Base-by-base conservation (phyloP, 2,329 filamentous ascomycete genomes). In the Podosphaera aphanis region DNA sequence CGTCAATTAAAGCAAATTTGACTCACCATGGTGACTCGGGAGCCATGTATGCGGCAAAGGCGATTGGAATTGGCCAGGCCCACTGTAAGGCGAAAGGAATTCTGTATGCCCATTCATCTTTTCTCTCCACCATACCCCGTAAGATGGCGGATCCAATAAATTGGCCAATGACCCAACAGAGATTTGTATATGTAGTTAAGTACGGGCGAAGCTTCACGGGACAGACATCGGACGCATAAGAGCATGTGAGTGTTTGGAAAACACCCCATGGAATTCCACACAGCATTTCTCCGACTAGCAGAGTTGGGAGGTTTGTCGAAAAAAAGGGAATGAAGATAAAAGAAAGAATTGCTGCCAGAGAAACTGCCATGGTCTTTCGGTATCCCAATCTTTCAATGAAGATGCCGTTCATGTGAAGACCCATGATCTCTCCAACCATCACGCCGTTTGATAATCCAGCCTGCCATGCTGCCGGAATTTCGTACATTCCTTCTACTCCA, bases 21-120 rank as follows among this genome's bases (percentile, higher is more conserved):
- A 69, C 55, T 65, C 65, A 69, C 65, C 65, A 70, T 0, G 66
- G 67, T 0, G 63, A 66, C 51, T 69, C 66, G 0, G 66, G 66
- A 0, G 66, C 66, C 33, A 68, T 57, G 10, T 57, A 60, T 2
- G 73, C 61, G 2, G 63, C 62, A 5, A 65, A 59, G 47, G 73
- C 62, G 21, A 63, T 59, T 44, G 65, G 53, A 13, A 57, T 59
- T 0, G 66, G 66, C 65, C 67, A 71, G 56, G 71, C 64, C 66
- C 68, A 72, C 57, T 73, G 69, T 4, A 71, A 52, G 2, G 45
- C 55, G 38, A 57, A 57, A 0, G 55, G 53, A 8, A 51, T 48
- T 4, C 49, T 50, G 38, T 57, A 58, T 2, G 52, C 52, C 55
- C 55, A 57, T 11, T 55, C 46, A 40, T 39, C 47, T n/a, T 47